phyloP scores from a whole-genome alignment of 2,329 filamentous ascomycete genomes.

The Cladosporium sp. region DNA sequence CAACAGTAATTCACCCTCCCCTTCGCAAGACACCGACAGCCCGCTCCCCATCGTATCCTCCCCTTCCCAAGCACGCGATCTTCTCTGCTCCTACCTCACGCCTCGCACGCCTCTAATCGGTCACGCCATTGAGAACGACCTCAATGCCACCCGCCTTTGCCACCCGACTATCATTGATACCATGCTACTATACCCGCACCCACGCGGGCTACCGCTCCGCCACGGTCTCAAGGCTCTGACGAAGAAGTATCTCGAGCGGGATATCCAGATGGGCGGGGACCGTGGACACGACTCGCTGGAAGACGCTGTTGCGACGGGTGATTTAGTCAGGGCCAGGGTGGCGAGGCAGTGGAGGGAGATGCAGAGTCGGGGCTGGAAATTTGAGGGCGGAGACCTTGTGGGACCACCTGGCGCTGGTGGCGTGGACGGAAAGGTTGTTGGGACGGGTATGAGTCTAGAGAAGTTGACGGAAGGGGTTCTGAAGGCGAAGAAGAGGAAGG shows the following conservation, averaged over 20 bases:
- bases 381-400: neutral
- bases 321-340: constrained; percentile 71
- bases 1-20: constrained; percentile 13
- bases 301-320: constrained; percentile 83
- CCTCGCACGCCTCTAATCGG: constrained; percentile 81
- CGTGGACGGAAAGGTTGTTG: too few species aligned
- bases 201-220: constrained; percentile 69
- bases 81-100: constrained; percentile 72
- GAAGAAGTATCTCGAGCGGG: constrained; percentile 62
- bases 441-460: neutral
- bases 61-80: constrained; percentile 66
- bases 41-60: constrained; percentile 69
- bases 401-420: neutral
- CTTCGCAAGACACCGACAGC: constrained; percentile 6
- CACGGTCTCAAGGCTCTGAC: constrained; percentile 73
- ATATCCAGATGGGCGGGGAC: constrained; percentile 69
- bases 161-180: constrained; percentile 86
- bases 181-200: constrained; percentile 76
- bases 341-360: constrained; percentile 2
- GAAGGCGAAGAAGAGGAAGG: neutral
- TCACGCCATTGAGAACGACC: constrained; percentile 91
- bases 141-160: constrained; percentile 78
- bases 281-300: constrained; percentile 86
- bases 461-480: neutral
- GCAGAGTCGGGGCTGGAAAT: neutral